Conservation (phyloP, 2,329 filamentous ascomycete genomes). For the Colletotrichum sp. region DNA sequence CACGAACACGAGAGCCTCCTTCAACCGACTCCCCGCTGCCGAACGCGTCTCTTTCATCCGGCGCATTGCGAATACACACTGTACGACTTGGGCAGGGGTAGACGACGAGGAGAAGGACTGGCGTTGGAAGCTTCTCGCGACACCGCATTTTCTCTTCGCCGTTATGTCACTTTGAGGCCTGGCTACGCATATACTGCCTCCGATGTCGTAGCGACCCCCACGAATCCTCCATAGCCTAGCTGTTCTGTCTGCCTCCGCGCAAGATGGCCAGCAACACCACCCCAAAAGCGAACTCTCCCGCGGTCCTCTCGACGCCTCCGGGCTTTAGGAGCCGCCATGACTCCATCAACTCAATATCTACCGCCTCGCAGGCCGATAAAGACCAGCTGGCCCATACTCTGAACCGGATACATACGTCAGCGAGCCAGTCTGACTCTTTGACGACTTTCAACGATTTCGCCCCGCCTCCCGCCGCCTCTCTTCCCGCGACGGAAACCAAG, state of each 20-base stretch:
- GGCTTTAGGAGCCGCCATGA: slow-evolving; percentile 39
- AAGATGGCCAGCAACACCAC: slow-evolving; percentile 35
- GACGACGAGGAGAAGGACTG: background rate
- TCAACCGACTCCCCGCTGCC: background rate
- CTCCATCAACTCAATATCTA: slow-evolving; percentile 47
- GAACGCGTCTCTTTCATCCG: background rate
- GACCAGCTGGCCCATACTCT: slow-evolving; percentile 79
- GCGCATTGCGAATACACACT: background rate
- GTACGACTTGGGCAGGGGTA: background rate
- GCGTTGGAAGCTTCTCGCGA: background rate
- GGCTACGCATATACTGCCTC: background rate
- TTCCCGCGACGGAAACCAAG: slow-evolving; percentile 69
- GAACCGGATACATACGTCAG: slow-evolving; percentile 86
- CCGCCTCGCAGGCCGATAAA: slow-evolving; percentile 57
- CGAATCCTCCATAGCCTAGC: background rate
- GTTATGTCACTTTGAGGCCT: slow-evolving; percentile 4
- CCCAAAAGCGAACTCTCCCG: slow-evolving; percentile 34
- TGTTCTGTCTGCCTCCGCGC: background rate
- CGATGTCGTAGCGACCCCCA: background rate
- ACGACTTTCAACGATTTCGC: slow-evolving; percentile 96
- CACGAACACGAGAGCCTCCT: background rate
- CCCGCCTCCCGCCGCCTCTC: slow-evolving; percentile 64
- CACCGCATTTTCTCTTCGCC: background rate
- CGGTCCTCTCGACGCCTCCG: slow-evolving; percentile 33
- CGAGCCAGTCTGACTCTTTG: slow-evolving; percentile 82